Evolutionary conservation across 2,329 filamentous ascomycete species (phyloP), one percentile per base, ranked within the genome.

Genomic region (Peltaster fructicola): DNA sequence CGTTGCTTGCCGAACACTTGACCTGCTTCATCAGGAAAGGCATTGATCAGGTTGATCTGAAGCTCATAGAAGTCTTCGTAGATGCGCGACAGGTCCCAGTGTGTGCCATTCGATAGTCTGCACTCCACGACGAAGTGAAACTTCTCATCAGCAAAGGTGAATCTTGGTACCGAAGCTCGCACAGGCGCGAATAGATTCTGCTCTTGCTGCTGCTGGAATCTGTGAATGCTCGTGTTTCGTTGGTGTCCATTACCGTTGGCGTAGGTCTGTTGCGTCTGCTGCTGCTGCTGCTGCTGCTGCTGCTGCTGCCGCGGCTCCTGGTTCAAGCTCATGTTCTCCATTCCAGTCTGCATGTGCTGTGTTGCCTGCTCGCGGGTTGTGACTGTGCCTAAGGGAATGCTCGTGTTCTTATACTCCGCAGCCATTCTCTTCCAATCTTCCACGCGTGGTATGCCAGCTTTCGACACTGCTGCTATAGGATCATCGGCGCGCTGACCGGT

Each of bases 381-480:
- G 90, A 85, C 53, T 85, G 91, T 39, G 38, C 88, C 88, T 20
- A 98, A 59, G 1, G 84, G 85, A 47, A 98, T 95, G 54, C 88
- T 95, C 50, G 84, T 92, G 50, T 95, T 93, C 61, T 98, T 98
- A 56, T 98, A 98, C 36, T 93, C 85, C 28, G 85, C 85, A 1
- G 88, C 84, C 81, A 93, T 93, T 56, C 90, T 91, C 61, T 98
- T 98, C 88, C 88, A 98, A 44, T 98, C 88, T 47, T 98, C 88
- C 3, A 98, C 88, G 43, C 74, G 76, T 8, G 88, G 88, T 6
- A 98, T 84, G 11, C 85, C 84, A 2, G 88, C 88, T 39, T 74
- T 73, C 40, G 71, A 69, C 28, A 98, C 80, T 1, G 88, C 85
- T 15, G 84, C 84, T 14, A 78, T 63, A 0, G 85, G 71, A 49